Conservation (phyloP, 495 filamentous ascomycete species). For the Penicillium turbatum region DNA sequence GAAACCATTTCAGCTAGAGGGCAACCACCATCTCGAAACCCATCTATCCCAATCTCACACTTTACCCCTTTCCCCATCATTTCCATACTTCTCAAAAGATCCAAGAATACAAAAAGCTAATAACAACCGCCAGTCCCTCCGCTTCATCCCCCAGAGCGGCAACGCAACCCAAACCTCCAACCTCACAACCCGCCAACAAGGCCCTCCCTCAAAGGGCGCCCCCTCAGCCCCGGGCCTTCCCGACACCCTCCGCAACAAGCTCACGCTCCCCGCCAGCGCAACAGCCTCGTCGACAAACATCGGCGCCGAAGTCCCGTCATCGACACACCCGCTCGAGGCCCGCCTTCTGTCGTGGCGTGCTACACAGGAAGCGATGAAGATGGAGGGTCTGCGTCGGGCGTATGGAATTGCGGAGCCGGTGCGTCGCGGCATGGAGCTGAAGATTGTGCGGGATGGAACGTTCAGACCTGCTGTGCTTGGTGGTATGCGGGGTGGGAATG, state of each 20-base stretch:
- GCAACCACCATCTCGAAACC: background rate
- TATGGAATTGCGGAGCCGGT: conserved; percentile 94
- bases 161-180: conserved; percentile 56
- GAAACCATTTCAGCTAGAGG: conserved; percentile 5
- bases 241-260: conserved; percentile 82
- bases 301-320: conserved; percentile 39
- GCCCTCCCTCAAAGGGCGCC: conserved; percentile 55
- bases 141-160: conserved; percentile 66
- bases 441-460: conserved; percentile 63
- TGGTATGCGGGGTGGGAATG: conserved; percentile 34
- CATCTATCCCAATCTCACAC: background rate
- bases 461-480: conserved; percentile 48
- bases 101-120: conserved; percentile 11
- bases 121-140: conserved; percentile 66
- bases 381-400: conserved; percentile 76
- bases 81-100: background rate
- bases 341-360: conserved; percentile 78
- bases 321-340: conserved; percentile 84
- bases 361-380: conserved; percentile 82
- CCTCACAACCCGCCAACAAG: conserved; percentile 45
- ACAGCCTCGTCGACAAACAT: conserved; percentile 44
- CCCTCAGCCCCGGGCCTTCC: conserved; percentile 88
- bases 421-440: conserved; percentile 90
- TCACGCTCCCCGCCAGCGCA: conserved; percentile 50
- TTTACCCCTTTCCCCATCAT: no score